These are phyloP conservation scores for Trichoderma brevicompactum DNA, from an alignment of 2,329 filamentous ascomycete species.

Conservation along the genomic window DNA sequence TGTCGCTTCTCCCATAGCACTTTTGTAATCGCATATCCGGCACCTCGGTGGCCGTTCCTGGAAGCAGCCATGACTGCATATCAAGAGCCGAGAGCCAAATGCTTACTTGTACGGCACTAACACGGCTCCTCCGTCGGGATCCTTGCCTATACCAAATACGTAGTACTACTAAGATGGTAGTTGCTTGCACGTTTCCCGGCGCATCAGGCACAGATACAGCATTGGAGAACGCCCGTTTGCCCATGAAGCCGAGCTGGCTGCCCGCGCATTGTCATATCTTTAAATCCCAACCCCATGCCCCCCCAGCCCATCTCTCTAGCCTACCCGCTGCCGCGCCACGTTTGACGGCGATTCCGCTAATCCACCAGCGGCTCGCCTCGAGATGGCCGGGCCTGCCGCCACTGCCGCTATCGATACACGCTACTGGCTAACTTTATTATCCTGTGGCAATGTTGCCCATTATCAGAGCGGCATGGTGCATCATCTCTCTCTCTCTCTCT, in stretches of 20 bases:
- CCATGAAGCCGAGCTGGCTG: background rate
- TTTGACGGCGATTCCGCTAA: slow-evolving; percentile 9
- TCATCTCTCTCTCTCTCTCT: background rate
- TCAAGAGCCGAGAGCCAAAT: background rate
- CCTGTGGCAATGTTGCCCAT: background rate
- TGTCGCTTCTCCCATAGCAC: background rate
- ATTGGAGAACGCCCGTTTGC: background rate
- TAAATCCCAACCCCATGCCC: background rate
- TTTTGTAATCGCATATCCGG: background rate
- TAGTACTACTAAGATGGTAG: background rate
- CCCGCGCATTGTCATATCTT: slow-evolving; percentile 14
- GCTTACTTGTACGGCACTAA: background rate
- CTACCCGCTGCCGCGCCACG: background rate
- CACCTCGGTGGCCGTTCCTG: slow-evolving; percentile 2
- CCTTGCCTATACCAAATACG: too few relatives aligned
- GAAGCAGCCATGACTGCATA: background rate
- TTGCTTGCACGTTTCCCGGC: background rate
- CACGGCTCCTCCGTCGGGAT: background rate
- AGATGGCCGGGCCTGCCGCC: background rate
- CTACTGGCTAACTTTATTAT: background rate
- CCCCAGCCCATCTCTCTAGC: background rate
- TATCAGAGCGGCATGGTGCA: background rate
- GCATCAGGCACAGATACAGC: background rate
- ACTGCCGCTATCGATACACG: background rate
- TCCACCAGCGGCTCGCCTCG: slow-evolving; percentile 17